Evolutionary conservation across 805 yeast genomes (phyloP).

Genomic region (Wickerhamiella sorbophila): DNA sequence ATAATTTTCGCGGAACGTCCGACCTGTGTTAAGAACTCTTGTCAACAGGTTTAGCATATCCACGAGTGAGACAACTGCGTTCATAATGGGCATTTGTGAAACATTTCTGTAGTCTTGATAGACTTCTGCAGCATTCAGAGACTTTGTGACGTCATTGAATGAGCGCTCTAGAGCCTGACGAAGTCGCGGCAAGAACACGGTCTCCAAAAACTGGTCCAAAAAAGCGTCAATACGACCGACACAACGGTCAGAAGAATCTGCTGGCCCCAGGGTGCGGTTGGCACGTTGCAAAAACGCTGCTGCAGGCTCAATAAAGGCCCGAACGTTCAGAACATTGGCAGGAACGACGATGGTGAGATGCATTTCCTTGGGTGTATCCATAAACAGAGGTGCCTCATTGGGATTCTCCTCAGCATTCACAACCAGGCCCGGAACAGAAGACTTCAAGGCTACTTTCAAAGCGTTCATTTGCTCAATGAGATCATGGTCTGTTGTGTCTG

Average conservation of each 20-base stretch:
- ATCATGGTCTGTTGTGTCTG: neutral
- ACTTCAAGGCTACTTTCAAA: slow-evolving; percentile 30
- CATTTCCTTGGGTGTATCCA: slow-evolving; percentile 14
- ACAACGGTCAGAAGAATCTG: slow-evolving; percentile 9
- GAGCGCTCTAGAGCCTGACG: slow-evolving; percentile 39
- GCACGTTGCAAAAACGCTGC: slow-evolving; percentile 53
- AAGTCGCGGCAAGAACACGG: slow-evolving; percentile 49
- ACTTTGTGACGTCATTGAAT: slow-evolving; percentile 35
- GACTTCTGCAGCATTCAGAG: slow-evolving; percentile 27
- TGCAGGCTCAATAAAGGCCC: slow-evolving; percentile 60
- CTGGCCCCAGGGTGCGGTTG: slow-evolving; percentile 24
- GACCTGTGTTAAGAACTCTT: slow-evolving; percentile 43
- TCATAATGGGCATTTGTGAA: slow-evolving; percentile 24
- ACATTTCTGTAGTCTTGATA: slow-evolving; percentile 20
- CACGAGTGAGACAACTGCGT: slow-evolving; percentile 35
- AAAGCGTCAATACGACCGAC: slow-evolving; percentile 31
- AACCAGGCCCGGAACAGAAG: slow-evolving; percentile 63
- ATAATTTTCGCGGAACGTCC: slow-evolving; percentile 43
- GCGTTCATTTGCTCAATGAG: neutral
- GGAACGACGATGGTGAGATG: slow-evolving; percentile 19
- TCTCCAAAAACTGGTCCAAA: slow-evolving; percentile 49
- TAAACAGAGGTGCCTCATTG: slow-evolving; percentile 20
- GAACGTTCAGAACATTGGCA: slow-evolving; percentile 64
- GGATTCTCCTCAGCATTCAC: slow-evolving; percentile 23
- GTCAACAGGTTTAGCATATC: slow-evolving; percentile 36